Conservation (phyloP, 495 filamentous ascomycete genomes). For the Hyaloscypha variabilis region DNA sequence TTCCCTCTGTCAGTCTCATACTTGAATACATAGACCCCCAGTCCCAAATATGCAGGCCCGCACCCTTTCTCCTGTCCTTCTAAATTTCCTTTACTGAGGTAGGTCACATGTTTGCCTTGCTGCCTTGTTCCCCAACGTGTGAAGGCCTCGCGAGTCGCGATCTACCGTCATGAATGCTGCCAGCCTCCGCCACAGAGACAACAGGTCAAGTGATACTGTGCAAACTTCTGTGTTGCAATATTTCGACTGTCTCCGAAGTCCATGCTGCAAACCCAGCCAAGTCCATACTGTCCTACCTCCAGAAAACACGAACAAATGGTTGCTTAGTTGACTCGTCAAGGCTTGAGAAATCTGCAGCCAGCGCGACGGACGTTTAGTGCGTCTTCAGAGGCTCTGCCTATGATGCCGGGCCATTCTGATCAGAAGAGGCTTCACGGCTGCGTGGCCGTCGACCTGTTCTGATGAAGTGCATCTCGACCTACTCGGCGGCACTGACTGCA, state of each 20-base stretch:
- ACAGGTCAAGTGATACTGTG: neutral
- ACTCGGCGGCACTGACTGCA: neutral
- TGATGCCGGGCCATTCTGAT: neutral
- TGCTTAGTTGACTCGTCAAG: neutral
- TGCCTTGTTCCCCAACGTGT: slow-evolving; percentile 11
- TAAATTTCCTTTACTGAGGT: neutral
- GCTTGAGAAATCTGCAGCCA: neutral
- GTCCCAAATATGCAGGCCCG: too few relatives aligned
- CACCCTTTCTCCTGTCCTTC: too few relatives aligned
- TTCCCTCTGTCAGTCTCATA: too few relatives aligned
- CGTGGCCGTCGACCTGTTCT: neutral
- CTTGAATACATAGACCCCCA: too few relatives aligned
- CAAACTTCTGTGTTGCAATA: neutral
- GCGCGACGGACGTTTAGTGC: neutral
- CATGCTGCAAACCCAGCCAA: neutral
- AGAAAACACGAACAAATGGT: neutral
- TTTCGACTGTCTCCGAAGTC: neutral
- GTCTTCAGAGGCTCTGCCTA: neutral
- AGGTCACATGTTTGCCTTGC: slow-evolving; percentile 13
- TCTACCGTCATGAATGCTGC: neutral
- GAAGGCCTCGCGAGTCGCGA: neutral
- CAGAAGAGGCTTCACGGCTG: neutral
- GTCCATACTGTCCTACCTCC: neutral
- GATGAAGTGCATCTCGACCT: neutral
- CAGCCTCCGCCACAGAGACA: neutral